A percentile compares a stretch with the other conserved stretches of the same genome.
These are phyloP conservation scores for Pilaira anomala DNA, from an alignment of 192 early-diverging fungal species.

Conservation along the genomic window DNA sequence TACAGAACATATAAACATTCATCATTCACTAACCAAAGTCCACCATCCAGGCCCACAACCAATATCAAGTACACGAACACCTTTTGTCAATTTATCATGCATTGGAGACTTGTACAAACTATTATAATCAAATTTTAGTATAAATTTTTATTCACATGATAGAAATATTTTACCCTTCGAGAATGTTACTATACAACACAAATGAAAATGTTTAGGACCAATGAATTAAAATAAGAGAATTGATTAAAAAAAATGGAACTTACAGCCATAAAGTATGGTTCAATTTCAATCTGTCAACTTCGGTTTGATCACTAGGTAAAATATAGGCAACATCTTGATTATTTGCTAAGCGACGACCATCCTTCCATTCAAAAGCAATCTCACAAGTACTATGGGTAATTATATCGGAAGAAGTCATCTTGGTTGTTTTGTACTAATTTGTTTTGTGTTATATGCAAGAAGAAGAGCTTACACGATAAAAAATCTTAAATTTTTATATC, in stretches of 20 bases:
- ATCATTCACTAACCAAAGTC: constrained; percentile 28
- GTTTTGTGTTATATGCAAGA: neutral
- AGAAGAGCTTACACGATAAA: too few relatives aligned
- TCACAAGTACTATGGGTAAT: neutral
- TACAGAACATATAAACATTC: too few relatives aligned
- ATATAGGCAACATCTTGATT: constrained; percentile 24
- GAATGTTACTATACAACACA: neutral
- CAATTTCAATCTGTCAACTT: constrained; percentile 27
- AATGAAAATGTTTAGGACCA: neutral
- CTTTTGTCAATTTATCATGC: constrained; percentile 24
- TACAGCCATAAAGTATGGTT: constrained; percentile 33
- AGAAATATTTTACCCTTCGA: constrained; percentile 11
- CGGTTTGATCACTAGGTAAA: constrained; percentile 27
- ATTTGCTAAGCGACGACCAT: constrained; percentile 16
- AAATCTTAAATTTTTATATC: too few relatives aligned
- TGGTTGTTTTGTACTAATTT: neutral
- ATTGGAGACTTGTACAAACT: constrained; percentile 28
- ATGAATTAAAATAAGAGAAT: neutral
- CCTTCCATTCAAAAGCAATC: constrained; percentile 6
- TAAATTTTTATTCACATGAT: neutral
- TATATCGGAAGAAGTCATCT: neutral
- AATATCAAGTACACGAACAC: constrained; percentile 33
- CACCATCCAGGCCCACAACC: constrained; percentile 41
- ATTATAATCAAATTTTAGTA: neutral
- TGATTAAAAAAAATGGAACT: neutral